Base-by-base conservation (phyloP, 495 filamentous ascomycete species). In the Terfezia boudieri region DNA sequence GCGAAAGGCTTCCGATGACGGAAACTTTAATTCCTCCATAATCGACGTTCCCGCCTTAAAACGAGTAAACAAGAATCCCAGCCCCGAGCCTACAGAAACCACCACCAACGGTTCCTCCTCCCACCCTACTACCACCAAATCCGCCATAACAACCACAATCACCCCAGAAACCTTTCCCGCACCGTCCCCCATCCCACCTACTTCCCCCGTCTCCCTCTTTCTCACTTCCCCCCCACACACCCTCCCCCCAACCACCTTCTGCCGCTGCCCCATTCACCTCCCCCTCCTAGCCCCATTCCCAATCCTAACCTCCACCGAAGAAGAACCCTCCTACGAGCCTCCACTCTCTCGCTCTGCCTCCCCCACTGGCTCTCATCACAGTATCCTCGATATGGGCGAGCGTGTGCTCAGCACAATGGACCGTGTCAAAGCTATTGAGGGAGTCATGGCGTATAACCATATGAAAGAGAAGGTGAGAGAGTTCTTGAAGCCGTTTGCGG, bases 391-490 rank as follows among this genome's bases (percentile, higher is more conserved):
- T 26, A 81, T 84, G 17, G 90, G 89, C 41, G 89, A 96, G 66
- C 84, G 82, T 23, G 90, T 87, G 0, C 72, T 98, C 32, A 84
- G 77, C 66, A 88, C 83, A 57, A 78, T 98, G 17, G 90, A 96
- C 65, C 80, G 90, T 2, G 87, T 96, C 16, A 71, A 80, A 17
- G 90, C 90, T 4, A 94, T 98, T 58, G 88, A 98, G 67, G 90
- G 90, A 17, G 89, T 92, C 10, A 94, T 94, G 86, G 86, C 84
- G 11, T 98, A 95, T 67, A 94, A 94, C 60, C 79, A 90, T 58
- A 74, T 98, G 20, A 88, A 89, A 59, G 89, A 95, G 50, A 88
- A 89, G 61, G 78, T 98, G 12, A 95, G 86, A 73, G 77, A 76
- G 4, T 96, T 98, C 64, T 74, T 98, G 56, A 75, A 83, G 63